These are phyloP conservation scores for Sindora glabra DNA, from an alignment of 306 rosid species.

Conservation along the genomic window DNA sequence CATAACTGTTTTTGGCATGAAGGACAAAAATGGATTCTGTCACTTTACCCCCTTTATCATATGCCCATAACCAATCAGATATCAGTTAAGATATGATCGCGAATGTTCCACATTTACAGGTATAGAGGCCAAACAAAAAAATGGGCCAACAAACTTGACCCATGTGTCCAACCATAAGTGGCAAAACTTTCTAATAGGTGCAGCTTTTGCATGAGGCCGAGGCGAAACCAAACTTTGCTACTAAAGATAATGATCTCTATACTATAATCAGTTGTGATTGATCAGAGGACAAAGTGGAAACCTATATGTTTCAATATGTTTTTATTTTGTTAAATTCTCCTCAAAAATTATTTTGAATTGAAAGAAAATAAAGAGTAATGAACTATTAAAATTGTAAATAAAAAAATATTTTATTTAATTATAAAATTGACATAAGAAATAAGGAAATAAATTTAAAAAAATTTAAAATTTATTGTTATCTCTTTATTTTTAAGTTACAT, in stretches of 20 bases:
- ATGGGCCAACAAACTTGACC: constrained; percentile 16
- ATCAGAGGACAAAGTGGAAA: constrained; percentile 13
- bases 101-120: constrained; percentile 8
- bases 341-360: no score
- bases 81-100: neutral
- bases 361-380: no score
- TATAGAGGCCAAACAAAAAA: no score
- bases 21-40: constrained; percentile 13
- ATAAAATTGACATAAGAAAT: no score
- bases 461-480: no score
- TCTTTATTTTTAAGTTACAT: no score
- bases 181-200: constrained; percentile 18
- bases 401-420: no score
- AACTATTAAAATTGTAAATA: no score
- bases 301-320: no score
- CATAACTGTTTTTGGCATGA: neutral
- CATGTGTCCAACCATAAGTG: constrained; percentile 21
- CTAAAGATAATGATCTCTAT: constrained; percentile 24
- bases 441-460: no score
- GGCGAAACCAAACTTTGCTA: constrained; percentile 10
- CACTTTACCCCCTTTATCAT: neutral
- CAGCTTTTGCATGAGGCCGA: constrained; percentile 20
- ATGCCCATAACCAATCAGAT: constrained; percentile 7
- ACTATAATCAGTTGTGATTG: constrained; percentile 20
- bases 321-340: no score